Conservation (phyloP, 495 filamentous ascomycete genomes). For the Annulohypoxylon moriforme region DNA sequence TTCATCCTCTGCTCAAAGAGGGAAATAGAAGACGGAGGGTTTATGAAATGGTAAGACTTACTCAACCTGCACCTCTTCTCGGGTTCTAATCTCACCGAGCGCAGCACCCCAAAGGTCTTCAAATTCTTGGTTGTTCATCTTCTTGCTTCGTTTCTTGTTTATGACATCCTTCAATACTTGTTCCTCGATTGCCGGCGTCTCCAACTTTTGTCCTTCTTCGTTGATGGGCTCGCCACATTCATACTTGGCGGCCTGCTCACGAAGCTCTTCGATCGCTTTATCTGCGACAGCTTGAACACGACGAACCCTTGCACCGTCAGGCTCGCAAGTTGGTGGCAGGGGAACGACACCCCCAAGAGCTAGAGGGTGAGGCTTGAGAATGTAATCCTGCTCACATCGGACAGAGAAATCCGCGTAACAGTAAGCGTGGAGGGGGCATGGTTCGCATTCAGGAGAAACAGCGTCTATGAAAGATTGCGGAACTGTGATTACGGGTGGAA, state of each 20-base stretch:
- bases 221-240: constrained; percentile 86
- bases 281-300: constrained; percentile 88
- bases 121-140: constrained; percentile 87
- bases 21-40: constrained; percentile 2
- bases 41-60: constrained; percentile 66
- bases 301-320: constrained; percentile 91
- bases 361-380: constrained; percentile 85
- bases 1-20: constrained; percentile 16
- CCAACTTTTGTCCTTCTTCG: constrained; percentile 66
- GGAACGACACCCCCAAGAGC: constrained; percentile 84
- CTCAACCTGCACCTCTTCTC: constrained; percentile 86
- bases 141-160: constrained; percentile 75
- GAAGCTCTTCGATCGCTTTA: constrained; percentile 85
- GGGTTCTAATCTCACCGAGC: constrained; percentile 81
- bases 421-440: constrained; percentile 89
- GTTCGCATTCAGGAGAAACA: constrained; percentile 86
- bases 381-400: constrained; percentile 86
- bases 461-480: constrained; percentile 75
- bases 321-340: constrained; percentile 91
- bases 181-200: constrained; percentile 75
- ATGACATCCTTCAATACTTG: constrained; percentile 80
- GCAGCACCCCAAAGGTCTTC: constrained; percentile 91
- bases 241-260: constrained; percentile 85
- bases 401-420: constrained; percentile 83
- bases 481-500: constrained; percentile 49